phyloP scores from a whole-genome alignment of 805 yeast species.

The Candida berthetii region DNA sequence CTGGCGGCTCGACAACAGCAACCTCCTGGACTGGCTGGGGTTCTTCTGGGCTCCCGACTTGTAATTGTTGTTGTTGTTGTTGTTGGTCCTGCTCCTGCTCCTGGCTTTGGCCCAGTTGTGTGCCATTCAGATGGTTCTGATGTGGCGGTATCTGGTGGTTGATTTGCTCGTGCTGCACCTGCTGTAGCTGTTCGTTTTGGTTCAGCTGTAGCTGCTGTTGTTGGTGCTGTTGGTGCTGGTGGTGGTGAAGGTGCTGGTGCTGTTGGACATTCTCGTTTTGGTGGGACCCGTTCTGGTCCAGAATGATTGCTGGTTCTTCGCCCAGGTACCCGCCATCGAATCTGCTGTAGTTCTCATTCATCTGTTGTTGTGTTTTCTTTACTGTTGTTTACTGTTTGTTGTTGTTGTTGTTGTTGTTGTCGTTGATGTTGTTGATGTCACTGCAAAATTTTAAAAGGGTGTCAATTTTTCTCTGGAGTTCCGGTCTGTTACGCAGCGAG shows the following conservation, averaged over 20 bases:
- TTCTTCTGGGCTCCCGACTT: neutral
- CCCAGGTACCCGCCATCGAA: constrained; percentile 12
- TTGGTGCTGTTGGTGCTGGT: constrained; percentile 5
- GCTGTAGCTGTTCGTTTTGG: neutral
- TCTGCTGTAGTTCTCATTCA: constrained; percentile 8
- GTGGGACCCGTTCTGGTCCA: constrained; percentile 7
- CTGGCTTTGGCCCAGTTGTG: constrained; percentile 5
- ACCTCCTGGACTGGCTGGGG: constrained; percentile 1
- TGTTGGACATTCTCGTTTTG: constrained; percentile 3
- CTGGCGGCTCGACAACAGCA: too few relatives aligned
- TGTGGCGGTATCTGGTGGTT: constrained; percentile 4
- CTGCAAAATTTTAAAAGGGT: too few relatives aligned
- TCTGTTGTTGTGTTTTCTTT: neutral
- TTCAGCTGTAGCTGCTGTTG: constrained; percentile 5
- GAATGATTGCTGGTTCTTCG: constrained; percentile 15
- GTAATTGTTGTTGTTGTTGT: constrained; percentile 6
- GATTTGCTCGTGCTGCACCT: neutral
- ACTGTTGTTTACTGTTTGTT: too few relatives aligned
- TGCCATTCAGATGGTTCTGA: constrained; percentile 4
- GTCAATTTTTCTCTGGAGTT: too few relatives aligned
- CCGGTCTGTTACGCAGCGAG: too few relatives aligned
- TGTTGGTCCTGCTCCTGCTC: constrained; percentile 1
- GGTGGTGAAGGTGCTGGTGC: constrained; percentile 1
- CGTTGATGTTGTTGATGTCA: neutral
- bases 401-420: neutral